Percentiles rank a stretch among this genome's conserved stretches.
phyloP scores from a whole-genome alignment of 2,329 filamentous ascomycete genomes.

The Cryphonectria naterciae region DNA sequence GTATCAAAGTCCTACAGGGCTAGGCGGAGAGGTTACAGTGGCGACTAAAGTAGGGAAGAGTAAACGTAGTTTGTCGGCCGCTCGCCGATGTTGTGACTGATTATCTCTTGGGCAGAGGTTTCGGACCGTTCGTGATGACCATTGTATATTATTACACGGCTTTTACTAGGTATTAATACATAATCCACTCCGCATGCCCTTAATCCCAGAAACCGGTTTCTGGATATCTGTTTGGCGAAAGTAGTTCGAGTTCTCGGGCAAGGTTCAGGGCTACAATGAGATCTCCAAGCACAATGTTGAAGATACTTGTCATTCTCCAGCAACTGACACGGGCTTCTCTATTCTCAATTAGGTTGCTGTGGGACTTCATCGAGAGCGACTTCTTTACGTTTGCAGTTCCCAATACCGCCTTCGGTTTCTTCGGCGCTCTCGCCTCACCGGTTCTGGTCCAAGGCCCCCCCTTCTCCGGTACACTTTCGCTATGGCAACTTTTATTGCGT shows the following conservation, averaged over 20 bases:
- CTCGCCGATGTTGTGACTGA: background rate
- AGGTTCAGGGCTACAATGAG: background rate
- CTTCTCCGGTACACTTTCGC: background rate
- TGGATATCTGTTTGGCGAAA: background rate
- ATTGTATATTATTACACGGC: background rate
- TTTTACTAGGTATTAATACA: background rate
- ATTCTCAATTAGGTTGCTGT: slow-evolving; percentile 22
- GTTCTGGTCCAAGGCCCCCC: background rate
- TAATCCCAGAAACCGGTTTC: background rate
- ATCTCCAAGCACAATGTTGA: background rate
- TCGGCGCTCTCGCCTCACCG: slow-evolving; percentile 34
- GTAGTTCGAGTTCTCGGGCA: background rate
- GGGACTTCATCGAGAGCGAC: slow-evolving; percentile 35
- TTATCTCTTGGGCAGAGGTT: too few relatives aligned
- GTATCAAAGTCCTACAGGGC: too few relatives aligned
- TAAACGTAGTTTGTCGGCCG: background rate
- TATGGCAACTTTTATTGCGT: slow-evolving; percentile 11
- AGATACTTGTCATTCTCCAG: background rate
- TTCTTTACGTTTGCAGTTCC: slow-evolving; percentile 37
- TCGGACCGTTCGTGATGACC: background rate
- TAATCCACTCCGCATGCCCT: background rate
- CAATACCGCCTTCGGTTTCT: slow-evolving; percentile 38
- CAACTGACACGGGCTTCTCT: background rate
- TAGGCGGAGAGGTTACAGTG: background rate
- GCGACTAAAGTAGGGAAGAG: background rate